phyloP scores from a whole-genome alignment of 345 rosid species.

The Clarkia xantiana region DNA sequence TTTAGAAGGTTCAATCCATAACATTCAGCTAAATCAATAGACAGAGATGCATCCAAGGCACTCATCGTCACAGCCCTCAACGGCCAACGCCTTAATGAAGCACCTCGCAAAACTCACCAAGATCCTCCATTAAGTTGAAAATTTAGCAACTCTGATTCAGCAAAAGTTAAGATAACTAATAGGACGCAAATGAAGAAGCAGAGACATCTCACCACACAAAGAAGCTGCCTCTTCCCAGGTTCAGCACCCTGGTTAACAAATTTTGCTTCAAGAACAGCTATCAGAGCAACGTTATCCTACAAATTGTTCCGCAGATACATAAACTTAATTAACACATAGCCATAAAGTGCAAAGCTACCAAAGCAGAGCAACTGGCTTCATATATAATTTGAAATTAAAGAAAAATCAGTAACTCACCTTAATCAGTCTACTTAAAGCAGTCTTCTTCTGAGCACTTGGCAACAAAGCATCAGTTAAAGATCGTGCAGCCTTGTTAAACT shows the following conservation, averaged over 20 bases:
- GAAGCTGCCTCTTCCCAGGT: conserved; percentile 83
- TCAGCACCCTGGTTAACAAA: conserved; percentile 70
- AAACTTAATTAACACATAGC: background rate
- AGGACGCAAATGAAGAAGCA: too few relatives aligned
- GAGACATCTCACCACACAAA: conserved; percentile 67
- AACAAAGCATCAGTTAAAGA: conserved; percentile 85
- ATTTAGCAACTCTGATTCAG: too few relatives aligned
- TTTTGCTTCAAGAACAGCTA: conserved; percentile 85
- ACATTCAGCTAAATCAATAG: too few relatives aligned
- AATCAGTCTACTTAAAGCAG: conserved; percentile 74
- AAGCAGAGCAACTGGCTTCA: too few relatives aligned
- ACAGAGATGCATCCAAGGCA: too few relatives aligned
- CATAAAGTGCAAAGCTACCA: background rate
- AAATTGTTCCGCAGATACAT: conserved; percentile 1
- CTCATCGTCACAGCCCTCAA: too few relatives aligned
- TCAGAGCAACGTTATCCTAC: conserved; percentile 88
- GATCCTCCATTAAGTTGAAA: background rate
- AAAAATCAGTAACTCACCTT: conserved; percentile 36
- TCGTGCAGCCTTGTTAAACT: conserved; percentile 96
- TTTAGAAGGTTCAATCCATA: too few relatives aligned
- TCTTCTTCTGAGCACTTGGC: conserved; percentile 69
- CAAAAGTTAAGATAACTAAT: background rate
- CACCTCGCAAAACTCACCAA: too few relatives aligned
- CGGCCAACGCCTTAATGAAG: too few relatives aligned
- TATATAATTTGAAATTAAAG: background rate